Evolutionary conservation across 2,329 filamentous ascomycete genomes (phyloP).

Genomic region (Alternaria metachromatica): DNA sequence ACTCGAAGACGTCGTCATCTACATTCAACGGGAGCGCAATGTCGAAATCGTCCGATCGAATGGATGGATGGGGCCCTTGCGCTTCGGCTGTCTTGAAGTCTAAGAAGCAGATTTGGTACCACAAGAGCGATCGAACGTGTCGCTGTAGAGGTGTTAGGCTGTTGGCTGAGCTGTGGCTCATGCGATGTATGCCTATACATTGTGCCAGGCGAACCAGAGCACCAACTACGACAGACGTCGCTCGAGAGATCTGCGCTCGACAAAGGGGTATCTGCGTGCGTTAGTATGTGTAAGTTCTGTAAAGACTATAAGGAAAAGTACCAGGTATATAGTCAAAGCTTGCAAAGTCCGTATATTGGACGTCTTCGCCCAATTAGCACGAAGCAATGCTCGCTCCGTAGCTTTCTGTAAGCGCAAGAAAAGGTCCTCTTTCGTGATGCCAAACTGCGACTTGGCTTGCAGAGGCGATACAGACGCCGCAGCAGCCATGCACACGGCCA

Average conservation of each 20-base stretch:
- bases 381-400: conserved; percentile 45
- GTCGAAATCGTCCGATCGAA: conserved; percentile 47
- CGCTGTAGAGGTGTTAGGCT: conserved; percentile 45
- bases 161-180: conserved; percentile 43
- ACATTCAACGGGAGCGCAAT: conserved; percentile 47
- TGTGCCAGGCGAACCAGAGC: conserved; percentile 47
- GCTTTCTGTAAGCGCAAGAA: conserved; percentile 46
- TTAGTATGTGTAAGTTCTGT: conserved; percentile 7
- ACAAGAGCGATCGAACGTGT: conserved; percentile 46
- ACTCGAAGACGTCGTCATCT: conserved; percentile 49
- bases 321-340: conserved; percentile 47
- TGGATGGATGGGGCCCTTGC: conserved; percentile 47
- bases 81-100: conserved; percentile 50
- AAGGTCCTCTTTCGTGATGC: conserved; percentile 47
- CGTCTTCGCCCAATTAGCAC: conserved; percentile 49
- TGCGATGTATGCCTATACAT: conserved; percentile 48
- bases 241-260: conserved; percentile 47
- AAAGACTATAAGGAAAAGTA: conserved; percentile 11
- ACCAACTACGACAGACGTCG: conserved; percentile 48
- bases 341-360: conserved; percentile 48
- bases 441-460: conserved; percentile 49
- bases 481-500: conserved; percentile 48
- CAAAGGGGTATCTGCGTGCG: conserved; percentile 43
- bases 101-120: conserved; percentile 49
- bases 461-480: conserved; percentile 46